phyloP scores from a whole-genome alignment of 116 monocot species.

The Cymodocea nodosa region DNA sequence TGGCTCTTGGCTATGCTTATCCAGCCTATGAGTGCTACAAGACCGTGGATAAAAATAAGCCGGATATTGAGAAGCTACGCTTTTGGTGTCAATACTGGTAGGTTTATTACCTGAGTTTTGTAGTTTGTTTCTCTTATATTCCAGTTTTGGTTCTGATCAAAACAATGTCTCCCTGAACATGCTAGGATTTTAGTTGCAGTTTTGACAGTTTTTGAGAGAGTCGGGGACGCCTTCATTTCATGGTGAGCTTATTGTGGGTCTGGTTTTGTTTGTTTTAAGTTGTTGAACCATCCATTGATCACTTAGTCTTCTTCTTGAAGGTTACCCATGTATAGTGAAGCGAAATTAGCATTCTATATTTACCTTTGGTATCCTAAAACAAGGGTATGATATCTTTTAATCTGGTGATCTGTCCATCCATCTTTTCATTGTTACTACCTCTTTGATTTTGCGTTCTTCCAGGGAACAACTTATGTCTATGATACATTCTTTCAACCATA shows the following conservation, averaged over 20 bases:
- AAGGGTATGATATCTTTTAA: constrained; percentile 22
- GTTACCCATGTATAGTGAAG: constrained; percentile 74
- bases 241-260: constrained; percentile 32
- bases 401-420: background rate
- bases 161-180: background rate
- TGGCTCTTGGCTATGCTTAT: constrained; percentile 75
- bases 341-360: constrained; percentile 53
- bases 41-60: constrained; percentile 65
- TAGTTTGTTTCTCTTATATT: background rate
- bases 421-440: background rate
- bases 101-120: background rate
- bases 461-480: constrained; percentile 76
- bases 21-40: constrained; percentile 96
- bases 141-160: background rate
- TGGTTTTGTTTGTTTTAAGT: background rate
- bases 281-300: no score
- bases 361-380: constrained; percentile 86
- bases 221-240: constrained; percentile 70
- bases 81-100: constrained; percentile 99
- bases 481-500: constrained; percentile 54
- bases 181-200: constrained; percentile 79
- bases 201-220: constrained; percentile 49
- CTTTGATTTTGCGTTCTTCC: background rate
- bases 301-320: constrained; percentile 21
- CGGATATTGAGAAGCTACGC: constrained; percentile 65